A percentile compares a stretch with the other conserved stretches of the same genome.
Conservation (phyloP, 1,284 basidiomycete species). For the Ustilago trichophora region DNA sequence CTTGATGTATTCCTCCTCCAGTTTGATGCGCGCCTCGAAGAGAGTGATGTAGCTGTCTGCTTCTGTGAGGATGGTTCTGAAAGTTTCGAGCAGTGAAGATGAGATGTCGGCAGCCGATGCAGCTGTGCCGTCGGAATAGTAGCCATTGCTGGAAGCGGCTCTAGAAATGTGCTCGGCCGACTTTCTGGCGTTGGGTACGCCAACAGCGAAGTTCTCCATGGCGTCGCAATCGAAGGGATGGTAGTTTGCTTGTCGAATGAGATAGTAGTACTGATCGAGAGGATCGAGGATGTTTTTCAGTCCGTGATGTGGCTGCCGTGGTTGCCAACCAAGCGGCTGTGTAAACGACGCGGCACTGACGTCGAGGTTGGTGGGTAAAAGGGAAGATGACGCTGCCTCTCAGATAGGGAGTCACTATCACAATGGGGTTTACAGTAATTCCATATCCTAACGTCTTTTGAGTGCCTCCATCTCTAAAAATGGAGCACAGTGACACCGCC, state of each 20-base stretch:
- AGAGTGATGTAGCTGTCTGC: conserved; percentile 56
- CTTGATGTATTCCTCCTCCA: conserved; percentile 62
- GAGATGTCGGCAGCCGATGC: conserved; percentile 46
- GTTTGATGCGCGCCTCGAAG: conserved; percentile 55
- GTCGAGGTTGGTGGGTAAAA: too few relatives aligned
- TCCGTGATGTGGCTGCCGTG: too few relatives aligned
- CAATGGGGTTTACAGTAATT: neutral
- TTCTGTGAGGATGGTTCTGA: conserved; percentile 53
- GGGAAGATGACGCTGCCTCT: too few relatives aligned
- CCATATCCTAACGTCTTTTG: too few relatives aligned
- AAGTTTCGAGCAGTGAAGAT: conserved; percentile 48
- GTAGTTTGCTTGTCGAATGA: neutral
- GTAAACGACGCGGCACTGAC: too few relatives aligned
- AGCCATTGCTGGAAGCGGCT: conserved; percentile 37
- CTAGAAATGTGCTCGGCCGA: conserved; percentile 30
- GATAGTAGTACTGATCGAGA: neutral
- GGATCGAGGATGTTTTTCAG: neutral
- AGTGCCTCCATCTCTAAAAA: neutral
- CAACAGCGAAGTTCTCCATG: conserved; percentile 25
- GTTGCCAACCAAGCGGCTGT: too few relatives aligned
- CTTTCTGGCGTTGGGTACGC: conserved; percentile 17
- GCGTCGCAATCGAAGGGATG: neutral
- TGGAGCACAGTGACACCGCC: conserved; percentile 1
- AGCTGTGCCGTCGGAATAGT: conserved; percentile 23
- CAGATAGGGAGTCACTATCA: neutral